phyloP scores from a whole-genome alignment of 2,329 filamentous ascomycete species.

The Cladosporium oxysporum region DNA sequence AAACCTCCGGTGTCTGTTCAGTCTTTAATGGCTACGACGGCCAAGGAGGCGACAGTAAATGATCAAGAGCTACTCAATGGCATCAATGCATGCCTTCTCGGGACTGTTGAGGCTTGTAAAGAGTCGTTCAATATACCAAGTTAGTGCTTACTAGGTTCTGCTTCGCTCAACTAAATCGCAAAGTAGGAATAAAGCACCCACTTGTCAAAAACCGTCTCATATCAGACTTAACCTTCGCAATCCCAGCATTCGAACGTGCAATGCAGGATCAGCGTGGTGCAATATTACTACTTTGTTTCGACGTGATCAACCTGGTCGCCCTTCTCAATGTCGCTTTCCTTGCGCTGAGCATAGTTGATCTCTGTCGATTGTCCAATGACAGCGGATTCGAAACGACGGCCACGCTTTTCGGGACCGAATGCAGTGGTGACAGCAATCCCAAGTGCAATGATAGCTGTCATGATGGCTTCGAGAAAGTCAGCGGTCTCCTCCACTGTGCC shows the following conservation, averaged over 20 bases:
- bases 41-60: background rate
- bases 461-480: constrained; percentile 45
- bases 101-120: background rate
- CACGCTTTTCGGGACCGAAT: constrained; percentile 73
- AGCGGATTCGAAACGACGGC: constrained; percentile 68
- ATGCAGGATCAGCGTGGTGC: background rate
- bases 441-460: constrained; percentile 72
- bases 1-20: background rate
- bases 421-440: constrained; percentile 69
- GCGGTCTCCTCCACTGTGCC: background rate
- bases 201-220: background rate
- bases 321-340: constrained; percentile 21
- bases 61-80: background rate
- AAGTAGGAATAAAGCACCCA: background rate
- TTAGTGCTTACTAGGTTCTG: background rate
- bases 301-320: constrained; percentile 22
- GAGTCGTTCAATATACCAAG: background rate
- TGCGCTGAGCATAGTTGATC: constrained; percentile 22
- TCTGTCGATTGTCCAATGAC: constrained; percentile 28
- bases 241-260: background rate
- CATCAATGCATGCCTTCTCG: background rate
- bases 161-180: background rate
- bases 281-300: constrained; percentile 14
- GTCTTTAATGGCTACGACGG: background rate
- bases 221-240: background rate